A percentile compares a stretch with the other conserved stretches of the same genome.
Evolutionary conservation across 2,329 filamentous ascomycete species (phyloP).

Genomic region (Lecanoromycetidae sp.): DNA sequence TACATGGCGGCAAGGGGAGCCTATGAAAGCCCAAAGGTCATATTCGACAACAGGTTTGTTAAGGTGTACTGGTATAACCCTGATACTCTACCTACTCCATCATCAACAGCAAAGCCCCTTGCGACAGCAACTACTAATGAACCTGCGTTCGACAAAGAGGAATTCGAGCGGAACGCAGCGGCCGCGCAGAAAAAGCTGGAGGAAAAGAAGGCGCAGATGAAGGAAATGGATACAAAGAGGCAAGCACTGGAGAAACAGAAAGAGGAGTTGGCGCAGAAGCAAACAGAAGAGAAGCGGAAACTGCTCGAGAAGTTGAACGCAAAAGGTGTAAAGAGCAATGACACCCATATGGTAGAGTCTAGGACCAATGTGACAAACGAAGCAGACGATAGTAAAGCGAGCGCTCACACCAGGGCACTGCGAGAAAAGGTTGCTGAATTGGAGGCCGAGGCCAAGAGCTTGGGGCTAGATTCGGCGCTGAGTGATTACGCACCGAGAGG

Average conservation of each 20-base stretch:
- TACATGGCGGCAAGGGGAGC: conserved; percentile 42
- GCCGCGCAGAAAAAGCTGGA: conserved; percentile 46
- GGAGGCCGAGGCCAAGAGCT: conserved; percentile 42
- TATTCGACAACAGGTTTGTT: conserved; percentile 53
- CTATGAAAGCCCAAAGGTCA: conserved; percentile 48
- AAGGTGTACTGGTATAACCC: conserved; percentile 52
- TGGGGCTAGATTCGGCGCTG: conserved; percentile 38
- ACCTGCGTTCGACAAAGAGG: conserved; percentile 41
- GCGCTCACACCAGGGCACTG: conserved; percentile 40
- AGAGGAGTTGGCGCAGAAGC: conserved; percentile 38
- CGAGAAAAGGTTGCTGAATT: conserved; percentile 43
- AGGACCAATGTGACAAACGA: conserved; percentile 14
- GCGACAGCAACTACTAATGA: conserved; percentile 23
- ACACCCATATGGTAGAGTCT: conserved; percentile 21
- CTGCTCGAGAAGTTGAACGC: conserved; percentile 38
- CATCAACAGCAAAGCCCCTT: conserved; percentile 22
- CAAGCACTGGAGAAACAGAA: conserved; percentile 43
- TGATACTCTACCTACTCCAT: conserved; percentile 23
- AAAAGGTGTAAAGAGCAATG: conserved; percentile 25
- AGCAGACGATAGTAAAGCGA: conserved; percentile 27
- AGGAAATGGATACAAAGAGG: conserved; percentile 40
- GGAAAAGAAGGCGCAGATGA: conserved; percentile 39
- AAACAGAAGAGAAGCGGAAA: conserved; percentile 42
- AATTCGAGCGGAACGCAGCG: conserved; percentile 42
- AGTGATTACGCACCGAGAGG: conserved; percentile 8